phyloP scores from a whole-genome alignment of 148 eudicot species.

The Rhododendron ferrugineum region DNA sequence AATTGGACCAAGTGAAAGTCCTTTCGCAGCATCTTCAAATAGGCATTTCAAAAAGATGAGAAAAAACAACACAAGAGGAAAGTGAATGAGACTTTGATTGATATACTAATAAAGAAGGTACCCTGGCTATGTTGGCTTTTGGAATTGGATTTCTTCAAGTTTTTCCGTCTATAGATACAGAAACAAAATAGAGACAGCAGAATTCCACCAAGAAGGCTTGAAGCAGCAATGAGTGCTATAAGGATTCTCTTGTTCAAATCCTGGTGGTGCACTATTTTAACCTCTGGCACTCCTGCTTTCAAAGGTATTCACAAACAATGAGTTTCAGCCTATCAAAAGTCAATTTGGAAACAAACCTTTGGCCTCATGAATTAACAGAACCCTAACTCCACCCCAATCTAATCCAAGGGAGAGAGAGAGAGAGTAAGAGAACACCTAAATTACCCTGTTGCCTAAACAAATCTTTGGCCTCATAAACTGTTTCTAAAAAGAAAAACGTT shows the following conservation, averaged over 20 bases:
- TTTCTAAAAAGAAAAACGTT: neutral
- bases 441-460: neutral
- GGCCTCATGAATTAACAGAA: neutral
- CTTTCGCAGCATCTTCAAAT: constrained; percentile 33
- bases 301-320: neutral
- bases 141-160: constrained; percentile 17
- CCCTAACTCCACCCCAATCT: neutral
- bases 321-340: neutral
- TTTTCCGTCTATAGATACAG: constrained; percentile 30
- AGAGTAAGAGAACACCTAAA: neutral
- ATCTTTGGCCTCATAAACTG: neutral
- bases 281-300: constrained; percentile 24
- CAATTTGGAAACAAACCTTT: neutral
- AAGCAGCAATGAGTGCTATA: constrained; percentile 35
- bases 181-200: constrained; percentile 33
- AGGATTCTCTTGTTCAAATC: constrained; percentile 42
- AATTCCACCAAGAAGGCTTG: constrained; percentile 36
- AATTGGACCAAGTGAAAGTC: constrained; percentile 33
- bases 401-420: neutral
- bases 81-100: neutral
- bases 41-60: neutral
- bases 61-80: neutral
- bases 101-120: constrained; percentile 13
- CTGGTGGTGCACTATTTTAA: constrained; percentile 32
- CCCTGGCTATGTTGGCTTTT: constrained; percentile 27